Percentiles rank a stretch among this genome's conserved stretches.
Conservation (phyloP, 192 early-diverging fungal species). For the Phycomyces nitens region DNA sequence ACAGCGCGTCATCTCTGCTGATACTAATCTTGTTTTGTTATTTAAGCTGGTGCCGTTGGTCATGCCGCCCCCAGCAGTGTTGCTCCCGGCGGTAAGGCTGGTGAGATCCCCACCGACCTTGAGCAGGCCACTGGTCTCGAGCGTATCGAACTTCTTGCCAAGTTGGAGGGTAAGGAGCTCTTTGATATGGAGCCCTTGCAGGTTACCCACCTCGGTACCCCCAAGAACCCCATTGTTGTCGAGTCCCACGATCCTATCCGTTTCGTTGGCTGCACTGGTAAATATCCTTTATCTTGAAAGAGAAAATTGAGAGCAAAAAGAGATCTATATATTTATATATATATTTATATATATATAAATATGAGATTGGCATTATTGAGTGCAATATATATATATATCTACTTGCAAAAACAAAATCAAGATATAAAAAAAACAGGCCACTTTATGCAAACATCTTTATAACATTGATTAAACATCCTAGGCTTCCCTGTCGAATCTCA, state of each 20-base stretch:
- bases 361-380: too few relatives aligned
- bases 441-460: too few relatives aligned
- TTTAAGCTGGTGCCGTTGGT: conserved; percentile 23
- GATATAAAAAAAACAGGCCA: too few relatives aligned
- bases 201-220: conserved; percentile 73
- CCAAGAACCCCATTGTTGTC: conserved; percentile 83
- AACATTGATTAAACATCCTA: conserved; percentile 30
- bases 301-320: too few relatives aligned
- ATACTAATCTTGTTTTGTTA: conserved; percentile 4
- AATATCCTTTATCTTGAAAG: conserved; percentile 22
- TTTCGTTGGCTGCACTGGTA: conserved; percentile 93
- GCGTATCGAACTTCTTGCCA: conserved; percentile 83
- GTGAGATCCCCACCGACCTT: conserved; percentile 76
- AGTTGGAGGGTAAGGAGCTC: conserved; percentile 82
- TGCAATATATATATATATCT: too few relatives aligned
- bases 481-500: conserved; percentile 94
- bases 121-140: conserved; percentile 89
- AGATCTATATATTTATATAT: too few relatives aligned
- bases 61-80: conserved; percentile 10
- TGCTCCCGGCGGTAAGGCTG: conserved; percentile 68
- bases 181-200: conserved; percentile 84
- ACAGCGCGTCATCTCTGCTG: not conserved
- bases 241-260: conserved; percentile 74
- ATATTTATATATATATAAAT: too few relatives aligned
- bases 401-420: not conserved